Evolutionary conservation across 2,329 filamentous ascomycete genomes (phyloP), one percentile per base, ranked within the genome.

Genomic region (Bisporella sp.): DNA sequence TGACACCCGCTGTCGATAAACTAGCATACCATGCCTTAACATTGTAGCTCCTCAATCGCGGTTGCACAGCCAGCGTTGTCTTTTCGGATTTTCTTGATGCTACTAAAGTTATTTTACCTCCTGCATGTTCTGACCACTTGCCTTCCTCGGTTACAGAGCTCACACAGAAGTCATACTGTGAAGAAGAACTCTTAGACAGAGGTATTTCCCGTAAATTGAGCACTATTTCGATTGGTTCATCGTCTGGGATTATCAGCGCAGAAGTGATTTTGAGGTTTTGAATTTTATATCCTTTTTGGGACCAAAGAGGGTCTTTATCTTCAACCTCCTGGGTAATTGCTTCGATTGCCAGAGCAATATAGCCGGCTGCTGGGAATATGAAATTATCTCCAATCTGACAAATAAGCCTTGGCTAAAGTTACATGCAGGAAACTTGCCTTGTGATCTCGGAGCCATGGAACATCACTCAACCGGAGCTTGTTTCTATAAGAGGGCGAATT

Each of bases 311-410:
- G 28, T 43, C 41, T 11, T 12, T 8, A 21, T 12, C 21, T 13
- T 43, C 12, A 28, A 29, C 9, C 41, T 13, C 12, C 28, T 28
- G 41, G 9, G 12, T 43, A 29, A 28, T 66, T 3, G 73, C 73
- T 46, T 75, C 73, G 5, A 72, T 54, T 1, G 71, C 72, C 68
- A 76, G 73, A 46, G 71, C 54, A 44, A 72, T 68, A 55, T 75
- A 76, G 0, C 68, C 73, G 1, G 72, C 73, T 4, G 71, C 73
- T 3, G 72, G 73, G 4, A 76, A 57, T n/a, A 76, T 58, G 1
- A 68, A 65, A 47, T 73, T 71, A 54, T 71, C 72, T 51, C 77
- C 73, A 29, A 43, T 43, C 41, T 43, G 28, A 21, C 35, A 39
- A 3, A 9, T 39, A 13, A 9, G 35, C 9, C 9, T 9, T 39